A percentile compares a stretch with the other conserved stretches of the same genome.
These are phyloP conservation scores for Coelastrella sp. DNA, from an alignment of 139 green algal species.

Conservation along the genomic window DNA sequence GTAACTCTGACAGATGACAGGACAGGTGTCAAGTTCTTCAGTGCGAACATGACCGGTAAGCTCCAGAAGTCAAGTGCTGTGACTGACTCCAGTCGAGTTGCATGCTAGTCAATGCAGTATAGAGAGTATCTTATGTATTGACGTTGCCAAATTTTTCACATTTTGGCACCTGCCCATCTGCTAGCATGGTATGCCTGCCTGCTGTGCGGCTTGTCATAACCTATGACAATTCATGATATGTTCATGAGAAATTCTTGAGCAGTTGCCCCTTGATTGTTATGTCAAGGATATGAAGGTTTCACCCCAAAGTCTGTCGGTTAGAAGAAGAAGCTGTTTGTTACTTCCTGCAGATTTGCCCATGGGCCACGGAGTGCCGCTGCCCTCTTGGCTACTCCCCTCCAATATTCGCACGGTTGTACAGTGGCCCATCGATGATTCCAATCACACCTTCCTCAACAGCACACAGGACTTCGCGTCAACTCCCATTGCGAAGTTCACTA, in stretches of 20 bases:
- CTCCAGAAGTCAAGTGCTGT: not conserved
- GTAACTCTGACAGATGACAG: not conserved
- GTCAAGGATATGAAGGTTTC: too few species aligned
- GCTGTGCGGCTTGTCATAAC: too few species aligned
- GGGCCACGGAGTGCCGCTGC: not conserved
- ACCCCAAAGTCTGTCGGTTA: too few species aligned
- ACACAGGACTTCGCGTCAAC: not conserved
- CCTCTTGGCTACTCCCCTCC: conserved; percentile 28
- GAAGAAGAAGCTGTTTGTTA: too few species aligned
- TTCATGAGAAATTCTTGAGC: too few species aligned
- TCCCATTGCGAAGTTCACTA: conserved; percentile 11
- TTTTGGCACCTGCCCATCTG: too few species aligned
- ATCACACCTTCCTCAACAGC: conserved; percentile 1
- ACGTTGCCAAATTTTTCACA: not conserved
- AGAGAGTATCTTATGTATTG: not conserved
- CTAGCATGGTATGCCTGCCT: too few species aligned
- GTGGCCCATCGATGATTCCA: conserved; percentile 29
- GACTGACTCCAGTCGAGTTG: not conserved
- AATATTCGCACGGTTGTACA: conserved; percentile 16
- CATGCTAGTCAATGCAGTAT: not conserved
- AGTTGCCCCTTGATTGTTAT: too few species aligned
- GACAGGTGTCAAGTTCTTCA: not conserved
- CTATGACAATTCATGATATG: too few species aligned
- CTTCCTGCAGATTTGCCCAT: not conserved
- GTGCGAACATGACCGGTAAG: conserved; percentile 34